Percentiles rank a stretch among this genome's conserved stretches.
Conservation (phyloP, 2,329 filamentous ascomycete species). For the Phaeosphaeria sp. region DNA sequence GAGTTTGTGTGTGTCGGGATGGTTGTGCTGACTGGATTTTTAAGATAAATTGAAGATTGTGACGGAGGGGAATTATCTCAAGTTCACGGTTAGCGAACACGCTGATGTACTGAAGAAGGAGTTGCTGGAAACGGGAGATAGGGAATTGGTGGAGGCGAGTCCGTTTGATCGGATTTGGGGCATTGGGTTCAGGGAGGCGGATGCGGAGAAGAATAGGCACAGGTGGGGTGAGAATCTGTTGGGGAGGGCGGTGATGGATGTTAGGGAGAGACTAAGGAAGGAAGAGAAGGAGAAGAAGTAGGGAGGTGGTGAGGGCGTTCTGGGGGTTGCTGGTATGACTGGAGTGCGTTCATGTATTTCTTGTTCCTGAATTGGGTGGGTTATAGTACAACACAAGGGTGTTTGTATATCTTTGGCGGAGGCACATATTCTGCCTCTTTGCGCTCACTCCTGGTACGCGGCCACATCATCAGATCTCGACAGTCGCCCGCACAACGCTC, state of each 20-base stretch:
- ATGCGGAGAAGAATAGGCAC: slow-evolving; percentile 56
- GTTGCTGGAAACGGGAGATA: slow-evolving; percentile 65
- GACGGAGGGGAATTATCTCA: slow-evolving; percentile 63
- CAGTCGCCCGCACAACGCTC: slow-evolving; percentile 13
- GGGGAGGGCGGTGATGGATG: slow-evolving; percentile 67
- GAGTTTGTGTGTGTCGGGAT: not conserved
- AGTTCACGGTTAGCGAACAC: slow-evolving; percentile 61
- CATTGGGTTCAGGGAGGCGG: slow-evolving; percentile 63
- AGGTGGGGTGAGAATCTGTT: slow-evolving; percentile 71
- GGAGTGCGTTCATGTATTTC: no score
- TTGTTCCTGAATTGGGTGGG: no score
- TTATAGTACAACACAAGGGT: not conserved
- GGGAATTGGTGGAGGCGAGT: slow-evolving; percentile 62
- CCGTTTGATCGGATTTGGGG: slow-evolving; percentile 71
- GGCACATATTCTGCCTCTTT: not conserved
- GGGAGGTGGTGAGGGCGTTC: not conserved
- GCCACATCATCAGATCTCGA: slow-evolving; percentile 10
- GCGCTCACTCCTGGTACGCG: not conserved
- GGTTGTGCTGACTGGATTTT: not conserved
- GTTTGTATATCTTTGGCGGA: not conserved
- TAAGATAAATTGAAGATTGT: slow-evolving; percentile 64
- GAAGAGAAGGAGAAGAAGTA: slow-evolving; percentile 3
- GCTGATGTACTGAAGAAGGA: slow-evolving; percentile 53
- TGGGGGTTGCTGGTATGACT: no score
- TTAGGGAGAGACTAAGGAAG: slow-evolving; percentile 59